A percentile compares a stretch with the other conserved stretches of the same genome.
These are phyloP conservation scores for Mucor sp. DNA, from an alignment of 371 early-diverging fungal genomes.

Conservation along the genomic window DNA sequence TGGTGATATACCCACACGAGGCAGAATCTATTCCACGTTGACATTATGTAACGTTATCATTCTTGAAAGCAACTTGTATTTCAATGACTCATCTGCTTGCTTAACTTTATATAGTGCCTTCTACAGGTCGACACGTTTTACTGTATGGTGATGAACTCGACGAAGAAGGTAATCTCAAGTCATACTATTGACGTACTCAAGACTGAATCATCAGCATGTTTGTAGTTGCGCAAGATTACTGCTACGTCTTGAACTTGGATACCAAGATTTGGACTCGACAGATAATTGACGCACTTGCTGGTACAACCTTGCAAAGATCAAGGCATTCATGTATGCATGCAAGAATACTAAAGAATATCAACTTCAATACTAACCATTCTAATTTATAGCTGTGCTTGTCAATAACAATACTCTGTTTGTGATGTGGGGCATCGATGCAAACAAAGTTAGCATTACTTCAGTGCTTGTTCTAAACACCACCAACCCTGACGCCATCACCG, in stretches of 20 bases:
- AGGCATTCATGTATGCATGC: neutral
- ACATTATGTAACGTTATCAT: neutral
- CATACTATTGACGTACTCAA: too few species aligned
- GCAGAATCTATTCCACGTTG: neutral
- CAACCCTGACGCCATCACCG: slow-evolving; percentile 1
- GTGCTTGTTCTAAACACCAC: neutral
- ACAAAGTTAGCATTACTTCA: neutral
- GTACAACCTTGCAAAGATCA: neutral
- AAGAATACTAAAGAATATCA: neutral
- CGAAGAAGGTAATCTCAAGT: neutral
- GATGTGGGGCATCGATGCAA: slow-evolving; percentile 4
- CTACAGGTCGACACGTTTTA: neutral
- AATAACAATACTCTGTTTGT: neutral
- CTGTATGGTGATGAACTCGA: neutral
- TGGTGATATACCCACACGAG: neutral
- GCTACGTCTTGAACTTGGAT: neutral
- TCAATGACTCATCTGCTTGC: neutral
- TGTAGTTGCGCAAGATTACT: neutral
- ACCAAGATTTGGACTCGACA: neutral
- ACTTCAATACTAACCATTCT: neutral
- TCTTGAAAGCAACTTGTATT: neutral
- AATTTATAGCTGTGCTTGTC: neutral
- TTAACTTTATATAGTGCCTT: neutral
- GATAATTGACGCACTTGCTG: neutral
- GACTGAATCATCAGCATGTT: too few species aligned